These are phyloP conservation scores for Eurotiales sp. DNA, from an alignment of 2,329 filamentous ascomycete genomes.

Conservation along the genomic window DNA sequence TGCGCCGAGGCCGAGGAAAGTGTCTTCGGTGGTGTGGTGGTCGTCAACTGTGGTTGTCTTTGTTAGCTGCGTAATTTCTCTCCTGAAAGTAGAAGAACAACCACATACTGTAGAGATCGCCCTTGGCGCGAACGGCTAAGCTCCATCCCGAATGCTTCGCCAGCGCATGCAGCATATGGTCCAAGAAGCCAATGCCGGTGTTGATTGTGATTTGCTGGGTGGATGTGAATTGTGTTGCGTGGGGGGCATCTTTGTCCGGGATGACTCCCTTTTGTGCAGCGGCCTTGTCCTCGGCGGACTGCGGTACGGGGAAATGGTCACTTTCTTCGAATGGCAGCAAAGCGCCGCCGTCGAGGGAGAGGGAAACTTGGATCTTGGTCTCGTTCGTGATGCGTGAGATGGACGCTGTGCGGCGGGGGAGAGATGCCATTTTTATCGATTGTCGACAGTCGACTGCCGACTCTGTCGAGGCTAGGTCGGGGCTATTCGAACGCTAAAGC, in stretches of 20 bases:
- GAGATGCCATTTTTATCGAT: conserved; percentile 6
- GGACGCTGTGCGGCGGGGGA: conserved; percentile 61
- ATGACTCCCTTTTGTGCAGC: conserved; percentile 43
- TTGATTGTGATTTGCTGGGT: conserved; percentile 82
- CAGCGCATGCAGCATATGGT: conserved; percentile 97
- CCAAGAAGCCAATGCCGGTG: conserved; percentile 94
- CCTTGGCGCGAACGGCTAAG: conserved; percentile 74
- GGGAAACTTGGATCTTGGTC: conserved; percentile 88
- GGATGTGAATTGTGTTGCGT: conserved; percentile 79
- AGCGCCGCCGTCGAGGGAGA: conserved; percentile 88
- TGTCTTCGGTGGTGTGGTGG: conserved; percentile 96
- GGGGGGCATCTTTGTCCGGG: conserved; percentile 50
- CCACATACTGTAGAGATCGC: conserved; percentile 80
- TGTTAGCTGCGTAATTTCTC: background rate
- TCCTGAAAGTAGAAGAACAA: background rate
- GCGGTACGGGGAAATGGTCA: conserved; percentile 59
- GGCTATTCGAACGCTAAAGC: too few relatives aligned
- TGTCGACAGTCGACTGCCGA: too few relatives aligned
- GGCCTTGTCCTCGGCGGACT: conserved; percentile 52
- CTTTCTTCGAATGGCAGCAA: conserved; percentile 41
- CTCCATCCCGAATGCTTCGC: conserved; percentile 97
- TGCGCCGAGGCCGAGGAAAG: conserved; percentile 82
- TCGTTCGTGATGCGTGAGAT: conserved; percentile 93
- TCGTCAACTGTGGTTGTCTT: conserved; percentile 70
- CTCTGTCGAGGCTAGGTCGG: too few relatives aligned